These are phyloP conservation scores for Funneliformis mosseae DNA, from an alignment of 192 early-diverging fungal species.

Conservation along the genomic window DNA sequence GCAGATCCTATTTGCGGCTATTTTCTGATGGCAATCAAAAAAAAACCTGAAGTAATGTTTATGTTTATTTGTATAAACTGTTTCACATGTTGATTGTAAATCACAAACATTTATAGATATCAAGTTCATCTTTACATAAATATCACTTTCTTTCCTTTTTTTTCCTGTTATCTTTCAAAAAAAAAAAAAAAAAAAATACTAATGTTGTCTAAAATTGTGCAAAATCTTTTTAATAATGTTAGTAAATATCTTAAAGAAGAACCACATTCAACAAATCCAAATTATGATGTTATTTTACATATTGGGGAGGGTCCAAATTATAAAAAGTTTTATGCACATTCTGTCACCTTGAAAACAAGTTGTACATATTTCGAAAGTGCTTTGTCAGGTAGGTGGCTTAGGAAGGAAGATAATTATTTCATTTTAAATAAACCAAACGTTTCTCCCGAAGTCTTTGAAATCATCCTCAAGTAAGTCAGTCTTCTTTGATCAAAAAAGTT, in stretches of 20 bases:
- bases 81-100: no score
- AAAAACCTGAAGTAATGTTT: no score
- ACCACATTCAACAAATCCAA: background rate
- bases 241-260: background rate
- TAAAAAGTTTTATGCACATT: slow-evolving; percentile 1
- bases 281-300: slow-evolving; percentile 15
- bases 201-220: background rate
- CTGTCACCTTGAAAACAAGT: background rate
- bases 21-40: no score
- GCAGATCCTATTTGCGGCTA: no score
- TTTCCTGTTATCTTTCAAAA: background rate
- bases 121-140: no score
- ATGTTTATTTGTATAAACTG: no score
- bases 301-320: background rate
- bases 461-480: background rate
- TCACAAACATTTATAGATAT: background rate
- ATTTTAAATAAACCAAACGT: background rate
- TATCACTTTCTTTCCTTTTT: no score
- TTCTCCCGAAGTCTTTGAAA: background rate
- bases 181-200: background rate
- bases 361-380: slow-evolving; percentile 7
- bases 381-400: background rate
- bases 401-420: background rate
- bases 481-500: background rate
- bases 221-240: background rate